These are phyloP conservation scores for Yamadazyma blattariae DNA, from an alignment of 1,139 yeast genomes.

Conservation along the genomic window DNA sequence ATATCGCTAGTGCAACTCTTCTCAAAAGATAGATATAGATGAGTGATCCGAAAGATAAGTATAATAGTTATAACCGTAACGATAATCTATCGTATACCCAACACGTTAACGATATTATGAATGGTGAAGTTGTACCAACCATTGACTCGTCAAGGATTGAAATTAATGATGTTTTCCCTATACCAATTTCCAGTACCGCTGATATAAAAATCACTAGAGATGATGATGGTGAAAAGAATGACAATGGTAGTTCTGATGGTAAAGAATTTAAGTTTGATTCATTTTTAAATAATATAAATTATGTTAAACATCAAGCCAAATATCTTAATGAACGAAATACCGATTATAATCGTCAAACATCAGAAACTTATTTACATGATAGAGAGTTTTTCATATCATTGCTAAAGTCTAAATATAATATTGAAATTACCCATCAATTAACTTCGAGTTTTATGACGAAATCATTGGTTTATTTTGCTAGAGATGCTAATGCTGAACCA, in stretches of 20 bases:
- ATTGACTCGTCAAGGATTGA: too few species aligned
- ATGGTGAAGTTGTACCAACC: too few species aligned
- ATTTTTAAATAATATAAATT: conserved; percentile 26
- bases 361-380: neutral
- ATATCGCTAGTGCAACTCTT: too few species aligned
- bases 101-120: too few species aligned
- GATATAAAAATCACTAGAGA: too few species aligned
- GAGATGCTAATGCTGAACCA: conserved; percentile 11
- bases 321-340: conserved; percentile 18
- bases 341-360: neutral
- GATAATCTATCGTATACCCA: too few species aligned
- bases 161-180: too few species aligned
- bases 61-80: too few species aligned
- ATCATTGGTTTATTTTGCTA: conserved; percentile 19
- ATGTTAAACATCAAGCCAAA: conserved; percentile 21
- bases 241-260: neutral
- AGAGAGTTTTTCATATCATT: conserved; percentile 1
- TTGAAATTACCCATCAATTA: conserved; percentile 15
- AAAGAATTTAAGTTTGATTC: conserved; percentile 10
- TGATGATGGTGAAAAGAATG: too few species aligned
- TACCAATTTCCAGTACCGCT: too few species aligned
- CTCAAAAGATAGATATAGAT: too few species aligned
- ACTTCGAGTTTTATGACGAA: conserved; percentile 14
- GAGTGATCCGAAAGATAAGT: too few species aligned
- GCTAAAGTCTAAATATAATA: neutral